phyloP scores from a whole-genome alignment of 2,329 filamentous ascomycete species.

The Paecilomyces fulvus region DNA sequence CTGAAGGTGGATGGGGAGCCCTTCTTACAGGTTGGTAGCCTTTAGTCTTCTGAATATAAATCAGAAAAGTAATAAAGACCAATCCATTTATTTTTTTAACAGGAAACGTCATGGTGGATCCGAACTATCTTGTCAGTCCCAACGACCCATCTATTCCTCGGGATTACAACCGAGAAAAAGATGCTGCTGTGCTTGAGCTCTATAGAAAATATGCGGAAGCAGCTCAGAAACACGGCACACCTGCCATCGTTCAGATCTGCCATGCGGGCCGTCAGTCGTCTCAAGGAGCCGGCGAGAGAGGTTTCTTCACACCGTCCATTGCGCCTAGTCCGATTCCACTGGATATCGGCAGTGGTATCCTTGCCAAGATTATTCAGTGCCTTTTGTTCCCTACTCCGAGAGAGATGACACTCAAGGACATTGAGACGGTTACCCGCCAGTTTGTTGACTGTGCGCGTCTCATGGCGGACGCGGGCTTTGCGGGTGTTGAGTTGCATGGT shows the following conservation, averaged over 20 bases:
- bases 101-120: constrained; percentile 38
- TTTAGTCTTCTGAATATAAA: neutral
- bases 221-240: constrained; percentile 30
- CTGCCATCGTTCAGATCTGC: constrained; percentile 36
- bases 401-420: constrained; percentile 49
- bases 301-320: constrained; percentile 20
- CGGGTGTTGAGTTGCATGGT: constrained; percentile 47
- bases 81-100: neutral
- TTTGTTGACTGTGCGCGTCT: constrained; percentile 49
- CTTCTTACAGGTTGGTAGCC: neutral
- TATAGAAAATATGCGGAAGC: constrained; percentile 23
- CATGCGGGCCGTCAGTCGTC: constrained; percentile 40
- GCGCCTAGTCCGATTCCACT: constrained; percentile 35
- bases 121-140: constrained; percentile 30
- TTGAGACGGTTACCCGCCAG: constrained; percentile 43
- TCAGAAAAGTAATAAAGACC: too few relatives aligned
- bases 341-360: constrained; percentile 27
- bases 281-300: constrained; percentile 28
- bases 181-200: constrained; percentile 7
- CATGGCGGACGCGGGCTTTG: constrained; percentile 42
- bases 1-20: constrained; percentile 1
- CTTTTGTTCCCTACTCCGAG: constrained; percentile 43
- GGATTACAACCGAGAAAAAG: neutral
- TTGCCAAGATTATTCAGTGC: constrained; percentile 23
- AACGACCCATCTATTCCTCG: constrained; percentile 16